These are phyloP conservation scores for Cercospora canescens DNA, from an alignment of 2,329 filamentous ascomycete species.

Conservation along the genomic window DNA sequence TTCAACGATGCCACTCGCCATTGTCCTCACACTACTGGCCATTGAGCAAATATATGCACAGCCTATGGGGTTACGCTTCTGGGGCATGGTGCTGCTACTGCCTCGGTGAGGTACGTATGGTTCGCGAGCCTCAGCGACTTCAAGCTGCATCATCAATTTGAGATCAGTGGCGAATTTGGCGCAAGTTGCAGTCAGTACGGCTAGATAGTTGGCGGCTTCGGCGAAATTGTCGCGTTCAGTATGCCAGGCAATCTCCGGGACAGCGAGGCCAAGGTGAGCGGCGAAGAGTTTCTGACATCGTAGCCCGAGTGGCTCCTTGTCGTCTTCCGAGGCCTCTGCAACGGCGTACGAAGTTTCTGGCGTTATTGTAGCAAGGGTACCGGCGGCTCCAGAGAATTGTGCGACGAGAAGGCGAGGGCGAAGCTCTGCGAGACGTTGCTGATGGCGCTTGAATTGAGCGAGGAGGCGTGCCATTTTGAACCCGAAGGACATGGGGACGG, in stretches of 20 bases:
- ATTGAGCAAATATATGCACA: slow-evolving; percentile 31
- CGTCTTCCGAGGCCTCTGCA: background rate
- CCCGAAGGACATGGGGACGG: slow-evolving; percentile 34
- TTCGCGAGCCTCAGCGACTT: slow-evolving; percentile 32
- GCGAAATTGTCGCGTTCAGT: slow-evolving; percentile 34
- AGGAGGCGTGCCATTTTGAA: slow-evolving; percentile 34
- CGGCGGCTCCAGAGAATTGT: slow-evolving; percentile 33
- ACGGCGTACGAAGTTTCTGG: slow-evolving; percentile 18
- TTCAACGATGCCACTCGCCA: slow-evolving; percentile 26
- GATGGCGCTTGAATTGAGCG: slow-evolving; percentile 30
- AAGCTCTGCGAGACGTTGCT: slow-evolving; percentile 25
- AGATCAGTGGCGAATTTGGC: slow-evolving; percentile 35
- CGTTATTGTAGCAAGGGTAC: slow-evolving; percentile 32
- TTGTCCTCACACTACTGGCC: slow-evolving; percentile 25
- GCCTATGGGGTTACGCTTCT: slow-evolving; percentile 38
- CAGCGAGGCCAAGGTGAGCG: slow-evolving; percentile 24
- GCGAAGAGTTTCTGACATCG: slow-evolving; percentile 29
- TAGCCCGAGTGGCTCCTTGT: slow-evolving; percentile 19
- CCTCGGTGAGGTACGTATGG: slow-evolving; percentile 55
- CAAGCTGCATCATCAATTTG: slow-evolving; percentile 33
- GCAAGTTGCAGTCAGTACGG: slow-evolving; percentile 31
- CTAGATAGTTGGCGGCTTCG: slow-evolving; percentile 27
- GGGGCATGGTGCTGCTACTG: slow-evolving; percentile 57
- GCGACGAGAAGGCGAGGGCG: slow-evolving; percentile 28
- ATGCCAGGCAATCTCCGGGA: slow-evolving; percentile 34